phyloP scores from a whole-genome alignment of 192 early-diverging fungal genomes.

The Pilaira anomala region DNA sequence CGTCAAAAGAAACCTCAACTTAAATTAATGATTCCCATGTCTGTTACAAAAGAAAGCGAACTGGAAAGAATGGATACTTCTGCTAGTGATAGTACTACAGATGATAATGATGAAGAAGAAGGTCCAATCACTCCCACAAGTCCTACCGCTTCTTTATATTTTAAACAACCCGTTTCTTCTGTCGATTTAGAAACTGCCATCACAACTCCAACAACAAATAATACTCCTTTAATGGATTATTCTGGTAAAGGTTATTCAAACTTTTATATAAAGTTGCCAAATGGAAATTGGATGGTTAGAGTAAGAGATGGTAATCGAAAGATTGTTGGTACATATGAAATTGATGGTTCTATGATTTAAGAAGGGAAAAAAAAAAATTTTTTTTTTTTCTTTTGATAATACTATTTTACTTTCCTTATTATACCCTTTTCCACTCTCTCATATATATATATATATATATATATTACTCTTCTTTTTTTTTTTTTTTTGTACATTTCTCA shows the following conservation, averaged over 20 bases:
- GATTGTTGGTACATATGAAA: slow-evolving; percentile 36
- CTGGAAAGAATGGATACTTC: background rate
- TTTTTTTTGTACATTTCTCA: too few species aligned
- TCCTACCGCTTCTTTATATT: background rate
- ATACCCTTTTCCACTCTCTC: too few species aligned
- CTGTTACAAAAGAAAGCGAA: background rate
- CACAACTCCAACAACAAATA: background rate
- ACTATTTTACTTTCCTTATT: too few species aligned
- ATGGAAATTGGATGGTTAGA: slow-evolving; percentile 36
- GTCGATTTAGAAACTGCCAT: background rate
- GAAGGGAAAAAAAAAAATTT: background rate
- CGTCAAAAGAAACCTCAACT: slow-evolving; percentile 5
- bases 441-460: too few species aligned
- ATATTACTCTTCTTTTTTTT: too few species aligned
- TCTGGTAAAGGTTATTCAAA: slow-evolving; percentile 30
- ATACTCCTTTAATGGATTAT: background rate
- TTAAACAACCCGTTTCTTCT: background rate
- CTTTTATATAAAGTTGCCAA: slow-evolving; percentile 36
- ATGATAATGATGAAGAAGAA: background rate
- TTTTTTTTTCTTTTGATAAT: background rate
- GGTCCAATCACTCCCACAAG: background rate
- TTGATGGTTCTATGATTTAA: slow-evolving; percentile 33
- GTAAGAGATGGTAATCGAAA: slow-evolving; percentile 28
- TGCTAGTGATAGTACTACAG: background rate
- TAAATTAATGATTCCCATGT: background rate